These are phyloP conservation scores for Naegleria gruberi DNA, from an alignment of 208 protist species.

Conservation along the genomic window DNA sequence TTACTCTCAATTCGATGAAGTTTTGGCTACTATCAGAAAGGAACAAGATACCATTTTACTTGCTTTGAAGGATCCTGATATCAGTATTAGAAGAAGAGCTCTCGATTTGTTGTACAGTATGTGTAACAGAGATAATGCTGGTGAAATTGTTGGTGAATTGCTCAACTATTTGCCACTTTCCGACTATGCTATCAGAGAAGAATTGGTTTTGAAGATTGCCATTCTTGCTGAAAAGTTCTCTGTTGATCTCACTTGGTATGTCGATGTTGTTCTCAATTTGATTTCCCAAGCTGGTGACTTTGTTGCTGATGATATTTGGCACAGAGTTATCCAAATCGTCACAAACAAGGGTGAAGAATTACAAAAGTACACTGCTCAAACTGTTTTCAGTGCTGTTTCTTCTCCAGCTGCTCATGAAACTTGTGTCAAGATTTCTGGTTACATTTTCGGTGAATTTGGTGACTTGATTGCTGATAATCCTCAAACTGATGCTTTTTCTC, in stretches of 20 bases:
- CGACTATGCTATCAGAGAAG: constrained; percentile 80
- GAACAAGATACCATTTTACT: constrained; percentile 80
- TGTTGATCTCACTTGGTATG: constrained; percentile 82
- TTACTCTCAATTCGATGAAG: constrained; percentile 22
- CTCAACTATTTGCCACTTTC: constrained; percentile 73
- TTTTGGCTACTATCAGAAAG: constrained; percentile 63
- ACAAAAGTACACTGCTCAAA: constrained; percentile 78
- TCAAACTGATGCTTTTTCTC: constrained; percentile 56
- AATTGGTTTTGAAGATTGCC: constrained; percentile 82
- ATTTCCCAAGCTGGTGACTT: constrained; percentile 88
- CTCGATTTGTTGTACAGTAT: constrained; percentile 93
- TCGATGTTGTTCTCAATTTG: constrained; percentile 90
- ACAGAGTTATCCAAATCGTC: constrained; percentile 84
- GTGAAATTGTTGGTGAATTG: constrained; percentile 82
- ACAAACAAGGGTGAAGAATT: constrained; percentile 64
- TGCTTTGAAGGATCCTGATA: constrained; percentile 86
- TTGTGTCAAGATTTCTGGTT: constrained; percentile 57
- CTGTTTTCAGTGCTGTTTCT: constrained; percentile 68
- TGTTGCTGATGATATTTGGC: constrained; percentile 80
- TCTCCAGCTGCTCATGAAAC: constrained; percentile 37
- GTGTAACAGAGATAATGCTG: constrained; percentile 79
- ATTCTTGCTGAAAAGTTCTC: constrained; percentile 90
- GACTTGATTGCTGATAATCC: constrained; percentile 86
- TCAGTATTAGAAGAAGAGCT: constrained; percentile 89
- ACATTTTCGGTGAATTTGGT: constrained; percentile 94